Conservation (phyloP, 805 yeast species). For the Schwanniomyces yamadae region DNA sequence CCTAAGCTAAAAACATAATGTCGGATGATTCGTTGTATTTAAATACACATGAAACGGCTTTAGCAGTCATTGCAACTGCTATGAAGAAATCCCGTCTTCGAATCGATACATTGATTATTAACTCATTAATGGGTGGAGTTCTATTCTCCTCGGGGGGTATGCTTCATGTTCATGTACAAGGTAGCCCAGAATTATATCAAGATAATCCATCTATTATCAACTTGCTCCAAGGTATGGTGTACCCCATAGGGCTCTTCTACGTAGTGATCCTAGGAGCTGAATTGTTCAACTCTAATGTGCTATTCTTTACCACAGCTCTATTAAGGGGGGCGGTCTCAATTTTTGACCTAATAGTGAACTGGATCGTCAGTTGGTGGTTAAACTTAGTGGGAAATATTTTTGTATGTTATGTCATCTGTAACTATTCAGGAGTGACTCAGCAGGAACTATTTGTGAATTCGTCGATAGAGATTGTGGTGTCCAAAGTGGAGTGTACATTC, state of each 20-base stretch:
- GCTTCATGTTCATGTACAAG: conserved; percentile 57
- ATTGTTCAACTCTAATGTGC: conserved; percentile 69
- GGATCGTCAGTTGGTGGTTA: conserved; percentile 66
- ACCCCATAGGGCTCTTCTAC: conserved; percentile 71
- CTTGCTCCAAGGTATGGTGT: conserved; percentile 59
- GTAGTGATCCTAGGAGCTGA: conserved; percentile 77
- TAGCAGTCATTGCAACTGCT: conserved; percentile 81
- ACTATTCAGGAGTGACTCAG: conserved; percentile 51
- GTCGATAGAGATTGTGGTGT: conserved; percentile 45
- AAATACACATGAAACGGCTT: conserved; percentile 77
- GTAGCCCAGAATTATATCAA: conserved; percentile 43
- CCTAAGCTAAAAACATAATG: too few relatives aligned
- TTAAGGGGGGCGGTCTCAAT: conserved; percentile 68
- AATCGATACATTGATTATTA: conserved; percentile 56
- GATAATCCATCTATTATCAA: conserved; percentile 52
- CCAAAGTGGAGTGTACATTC: conserved; percentile 47
- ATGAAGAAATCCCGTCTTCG: conserved; percentile 78
- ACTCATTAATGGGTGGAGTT: conserved; percentile 68
- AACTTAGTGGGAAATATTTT: conserved; percentile 66
- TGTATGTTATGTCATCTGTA: conserved; percentile 62
- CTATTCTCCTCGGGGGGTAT: conserved; percentile 72
- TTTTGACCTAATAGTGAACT: conserved; percentile 60
- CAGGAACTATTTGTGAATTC: conserved; percentile 45
- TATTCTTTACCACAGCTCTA: conserved; percentile 68
- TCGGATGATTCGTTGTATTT: conserved; percentile 45